Evolutionary conservation across 2,329 filamentous ascomycete species (phyloP).

Genomic region (Scortechinia acanthostroma): DNA sequence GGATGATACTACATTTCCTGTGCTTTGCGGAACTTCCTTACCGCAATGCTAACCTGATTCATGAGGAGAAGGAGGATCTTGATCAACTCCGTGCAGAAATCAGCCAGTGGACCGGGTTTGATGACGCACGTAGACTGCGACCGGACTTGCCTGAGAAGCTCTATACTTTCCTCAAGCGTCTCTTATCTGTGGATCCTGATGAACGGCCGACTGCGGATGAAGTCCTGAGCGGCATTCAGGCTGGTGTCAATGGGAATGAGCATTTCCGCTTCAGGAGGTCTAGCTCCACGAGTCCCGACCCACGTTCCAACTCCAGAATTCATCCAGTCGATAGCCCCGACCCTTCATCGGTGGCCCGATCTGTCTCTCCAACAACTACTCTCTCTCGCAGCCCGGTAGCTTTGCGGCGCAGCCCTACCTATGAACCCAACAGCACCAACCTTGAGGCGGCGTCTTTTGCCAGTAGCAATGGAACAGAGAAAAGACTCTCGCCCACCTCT

Average conservation of each 20-base stretch:
- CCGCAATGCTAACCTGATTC: constrained; percentile 49
- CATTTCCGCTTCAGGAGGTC: not conserved
- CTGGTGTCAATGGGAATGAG: constrained; percentile 17
- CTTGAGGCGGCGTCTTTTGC: not conserved
- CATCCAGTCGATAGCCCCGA: not conserved
- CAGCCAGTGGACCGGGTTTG: constrained; percentile 53
- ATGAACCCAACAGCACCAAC: not conserved
- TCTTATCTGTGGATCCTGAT: constrained; percentile 50
- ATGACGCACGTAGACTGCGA: constrained; percentile 42
- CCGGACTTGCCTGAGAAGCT: constrained; percentile 57
- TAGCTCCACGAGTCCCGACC: not conserved
- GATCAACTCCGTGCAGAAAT: constrained; percentile 58
- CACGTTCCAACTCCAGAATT: not conserved
- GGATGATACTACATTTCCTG: constrained; percentile 70
- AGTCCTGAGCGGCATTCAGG: constrained; percentile 52
- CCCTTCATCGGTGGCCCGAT: not conserved
- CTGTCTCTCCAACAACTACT: not conserved
- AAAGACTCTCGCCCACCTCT: not conserved
- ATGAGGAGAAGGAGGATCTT: constrained; percentile 61
- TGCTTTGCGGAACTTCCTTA: constrained; percentile 63
- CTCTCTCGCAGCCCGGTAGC: not conserved
- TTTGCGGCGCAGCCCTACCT: not conserved
- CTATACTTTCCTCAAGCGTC: constrained; percentile 51
- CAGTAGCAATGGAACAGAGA: not conserved
- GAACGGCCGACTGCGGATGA: constrained; percentile 56